A percentile compares a stretch with the other conserved stretches of the same genome.
These are phyloP conservation scores for Chernovozyma aurita DNA, from an alignment of 1,139 yeast species.

Conservation along the genomic window DNA sequence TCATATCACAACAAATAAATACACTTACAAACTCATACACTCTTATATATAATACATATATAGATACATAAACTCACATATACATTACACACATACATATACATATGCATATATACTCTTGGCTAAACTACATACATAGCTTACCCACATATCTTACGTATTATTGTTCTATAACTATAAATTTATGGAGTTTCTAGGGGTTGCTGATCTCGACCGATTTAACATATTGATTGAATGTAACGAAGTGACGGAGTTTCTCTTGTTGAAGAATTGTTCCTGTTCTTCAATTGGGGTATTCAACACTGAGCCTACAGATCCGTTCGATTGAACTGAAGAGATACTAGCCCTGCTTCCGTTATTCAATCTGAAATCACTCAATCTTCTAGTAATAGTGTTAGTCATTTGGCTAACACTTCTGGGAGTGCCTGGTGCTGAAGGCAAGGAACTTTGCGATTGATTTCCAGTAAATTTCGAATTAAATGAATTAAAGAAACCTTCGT, in stretches of 20 bases:
- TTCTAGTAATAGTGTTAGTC: constrained; percentile 45
- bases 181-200: constrained; percentile 35
- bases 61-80: too few relatives aligned
- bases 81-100: too few relatives aligned
- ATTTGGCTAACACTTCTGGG: constrained; percentile 50
- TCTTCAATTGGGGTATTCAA: constrained; percentile 29
- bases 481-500: constrained; percentile 33
- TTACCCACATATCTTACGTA: too few relatives aligned
- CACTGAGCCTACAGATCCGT: constrained; percentile 10
- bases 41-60: too few relatives aligned
- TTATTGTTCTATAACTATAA: too few relatives aligned
- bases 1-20: too few relatives aligned
- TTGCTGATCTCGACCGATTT: constrained; percentile 35
- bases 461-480: constrained; percentile 19
- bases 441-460: constrained; percentile 10
- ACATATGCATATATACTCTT: too few relatives aligned
- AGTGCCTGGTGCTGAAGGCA: constrained; percentile 20
- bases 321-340: constrained; percentile 19
- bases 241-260: constrained; percentile 34
- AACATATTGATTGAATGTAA: constrained; percentile 40
- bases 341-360: constrained; percentile 20
- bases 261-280: constrained; percentile 19
- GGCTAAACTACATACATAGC: too few relatives aligned
- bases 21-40: too few relatives aligned
- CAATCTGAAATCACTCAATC: constrained; percentile 44